phyloP scores from a whole-genome alignment of 2,329 filamentous ascomycete genomes.

The Exophiala calicioides region DNA sequence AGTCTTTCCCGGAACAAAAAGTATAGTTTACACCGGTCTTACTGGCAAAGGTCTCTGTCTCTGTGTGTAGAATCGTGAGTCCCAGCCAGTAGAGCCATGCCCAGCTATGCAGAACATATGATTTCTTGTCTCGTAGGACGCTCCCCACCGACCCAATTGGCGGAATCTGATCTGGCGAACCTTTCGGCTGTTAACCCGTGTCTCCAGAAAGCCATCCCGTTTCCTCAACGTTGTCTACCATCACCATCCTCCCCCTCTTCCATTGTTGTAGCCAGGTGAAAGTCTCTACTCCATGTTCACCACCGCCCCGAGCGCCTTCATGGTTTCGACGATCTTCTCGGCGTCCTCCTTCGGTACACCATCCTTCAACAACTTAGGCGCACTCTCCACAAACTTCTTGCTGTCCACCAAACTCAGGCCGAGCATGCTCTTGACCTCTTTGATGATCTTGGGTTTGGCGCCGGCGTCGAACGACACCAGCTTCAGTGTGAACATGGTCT shows the following conservation, averaged over 20 bases:
- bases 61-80: too few species aligned
- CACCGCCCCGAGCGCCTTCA: slow-evolving; percentile 90
- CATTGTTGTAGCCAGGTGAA: too few species aligned
- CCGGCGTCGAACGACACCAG: slow-evolving; percentile 83
- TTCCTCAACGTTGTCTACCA: too few species aligned
- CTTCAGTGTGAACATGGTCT: slow-evolving; percentile 97
- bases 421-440: slow-evolving; percentile 97
- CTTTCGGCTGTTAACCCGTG: not conserved
- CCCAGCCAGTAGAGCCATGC: too few species aligned
- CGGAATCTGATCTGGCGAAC: not conserved
- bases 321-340: slow-evolving; percentile 93
- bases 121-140: not conserved
- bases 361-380: slow-evolving; percentile 98
- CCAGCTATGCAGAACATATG: too few species aligned
- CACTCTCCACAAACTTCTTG: slow-evolving; percentile 99
- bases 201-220: too few species aligned
- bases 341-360: slow-evolving; percentile 97
- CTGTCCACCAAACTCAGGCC: slow-evolving; percentile 95
- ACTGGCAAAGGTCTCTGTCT: not conserved
- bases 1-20: not conserved
- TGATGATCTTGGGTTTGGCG: slow-evolving; percentile 98
- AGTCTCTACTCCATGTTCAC: slow-evolving; percentile 79
- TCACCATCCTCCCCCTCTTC: too few species aligned
- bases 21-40: not conserved
- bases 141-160: not conserved